phyloP scores from a whole-genome alignment of 2,329 filamentous ascomycete genomes.

The Furcasterigmium furcatum region DNA sequence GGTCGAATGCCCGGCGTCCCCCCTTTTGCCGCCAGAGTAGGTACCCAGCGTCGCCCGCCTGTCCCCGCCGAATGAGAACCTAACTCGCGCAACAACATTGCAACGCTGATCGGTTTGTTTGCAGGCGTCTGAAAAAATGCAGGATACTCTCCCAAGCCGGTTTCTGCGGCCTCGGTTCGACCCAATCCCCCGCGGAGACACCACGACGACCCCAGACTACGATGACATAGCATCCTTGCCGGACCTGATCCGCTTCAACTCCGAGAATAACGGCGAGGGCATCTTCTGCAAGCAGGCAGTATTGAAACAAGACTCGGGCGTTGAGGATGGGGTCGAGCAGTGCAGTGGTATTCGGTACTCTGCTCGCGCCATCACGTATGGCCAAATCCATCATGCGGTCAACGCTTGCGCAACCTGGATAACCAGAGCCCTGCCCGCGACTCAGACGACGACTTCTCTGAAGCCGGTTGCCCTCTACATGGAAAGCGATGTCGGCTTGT shows the following conservation, averaged over 20 bases:
- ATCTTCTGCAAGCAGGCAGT: constrained; percentile 14
- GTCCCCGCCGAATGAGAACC: too few species aligned
- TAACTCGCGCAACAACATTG: too few species aligned
- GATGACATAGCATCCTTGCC: constrained; percentile 13
- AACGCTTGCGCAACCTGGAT: background rate
- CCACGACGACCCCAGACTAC: background rate
- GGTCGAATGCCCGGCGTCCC: too few species aligned
- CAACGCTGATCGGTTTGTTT: too few species aligned
- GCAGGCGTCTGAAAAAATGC: too few species aligned
- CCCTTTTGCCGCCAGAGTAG: too few species aligned
- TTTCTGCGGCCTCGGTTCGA: background rate
- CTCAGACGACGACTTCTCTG: background rate
- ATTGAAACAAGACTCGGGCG: background rate
- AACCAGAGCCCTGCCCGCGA: background rate
- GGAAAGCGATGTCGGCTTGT: constrained; percentile 22
- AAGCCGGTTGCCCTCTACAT: constrained; percentile 21
- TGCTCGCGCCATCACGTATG: background rate
- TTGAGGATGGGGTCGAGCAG: too few species aligned
- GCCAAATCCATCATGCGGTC: background rate
- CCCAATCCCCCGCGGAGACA: background rate
- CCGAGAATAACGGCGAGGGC: constrained; percentile 11
- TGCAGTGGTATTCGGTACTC: too few species aligned
- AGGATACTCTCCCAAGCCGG: background rate
- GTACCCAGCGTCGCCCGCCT: too few species aligned
- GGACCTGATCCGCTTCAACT: constrained; percentile 15